A percentile compares a stretch with the other conserved stretches of the same genome.
Conservation (phyloP, 2,329 filamentous ascomycete species). For the Scedosporium aurantiacum region DNA sequence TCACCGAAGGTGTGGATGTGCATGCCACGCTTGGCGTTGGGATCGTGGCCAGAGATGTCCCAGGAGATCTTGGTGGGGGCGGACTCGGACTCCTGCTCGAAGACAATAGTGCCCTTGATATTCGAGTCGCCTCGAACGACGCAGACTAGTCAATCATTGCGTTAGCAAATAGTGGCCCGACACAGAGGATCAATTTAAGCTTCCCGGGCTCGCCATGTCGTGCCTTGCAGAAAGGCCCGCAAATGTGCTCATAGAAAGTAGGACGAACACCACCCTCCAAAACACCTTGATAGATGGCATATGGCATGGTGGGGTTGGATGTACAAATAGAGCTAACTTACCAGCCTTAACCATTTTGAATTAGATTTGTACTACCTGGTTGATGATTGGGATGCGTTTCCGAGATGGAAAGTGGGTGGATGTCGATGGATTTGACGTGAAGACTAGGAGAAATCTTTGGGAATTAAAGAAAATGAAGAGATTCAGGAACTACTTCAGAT, state of each 20-base stretch:
- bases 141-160: constrained; percentile 52
- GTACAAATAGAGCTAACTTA: constrained; percentile 7
- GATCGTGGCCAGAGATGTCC: constrained; percentile 84
- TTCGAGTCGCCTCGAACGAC: constrained; percentile 97
- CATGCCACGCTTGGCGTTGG: constrained; percentile 95
- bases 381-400: background rate
- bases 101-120: constrained; percentile 84
- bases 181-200: background rate
- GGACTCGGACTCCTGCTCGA: constrained; percentile 82
- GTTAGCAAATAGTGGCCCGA: background rate
- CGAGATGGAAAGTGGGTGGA: background rate
- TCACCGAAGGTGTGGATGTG: constrained; percentile 99
- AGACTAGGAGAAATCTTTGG: constrained; percentile 2
- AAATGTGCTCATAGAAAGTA: constrained; percentile 5
- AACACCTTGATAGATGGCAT: constrained; percentile 5
- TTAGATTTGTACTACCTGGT: background rate
- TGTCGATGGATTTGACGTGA: constrained; percentile 5
- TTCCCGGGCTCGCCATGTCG: background rate
- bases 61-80: constrained; percentile 78
- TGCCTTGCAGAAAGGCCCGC: constrained; percentile 1
- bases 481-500: constrained; percentile 5
- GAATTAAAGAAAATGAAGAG: constrained; percentile 3
- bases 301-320: constrained; percentile 1
- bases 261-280: background rate
- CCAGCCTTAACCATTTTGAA: constrained; percentile 15